These are phyloP conservation scores for Echium plantagineum DNA, from an alignment of 257 asterid species.

Conservation along the genomic window DNA sequence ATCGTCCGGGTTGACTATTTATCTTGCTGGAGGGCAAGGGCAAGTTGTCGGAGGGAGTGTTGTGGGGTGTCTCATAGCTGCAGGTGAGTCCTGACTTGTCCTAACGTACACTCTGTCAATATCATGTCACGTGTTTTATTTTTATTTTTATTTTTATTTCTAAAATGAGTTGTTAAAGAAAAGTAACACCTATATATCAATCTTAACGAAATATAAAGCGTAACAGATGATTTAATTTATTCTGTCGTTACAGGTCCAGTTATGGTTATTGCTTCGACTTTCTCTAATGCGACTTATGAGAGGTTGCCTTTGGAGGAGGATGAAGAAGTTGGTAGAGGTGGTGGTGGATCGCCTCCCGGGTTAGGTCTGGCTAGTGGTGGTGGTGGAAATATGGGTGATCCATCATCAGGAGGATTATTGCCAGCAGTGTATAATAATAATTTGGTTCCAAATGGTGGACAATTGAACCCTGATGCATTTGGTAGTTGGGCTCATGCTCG, in stretches of 20 bases:
- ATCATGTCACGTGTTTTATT: no score
- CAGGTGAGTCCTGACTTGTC: neutral
- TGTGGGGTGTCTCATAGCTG: slow-evolving; percentile 12
- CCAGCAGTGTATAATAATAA: slow-evolving; percentile 4
- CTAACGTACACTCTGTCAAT: no score
- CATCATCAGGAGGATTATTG: slow-evolving; percentile 1
- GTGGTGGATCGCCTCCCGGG: slow-evolving; percentile 3
- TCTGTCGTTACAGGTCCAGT: slow-evolving; percentile 7
- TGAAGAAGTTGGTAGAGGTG: neutral
- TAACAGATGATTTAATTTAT: no score
- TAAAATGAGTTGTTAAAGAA: no score
- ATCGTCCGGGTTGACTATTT: slow-evolving; percentile 8
- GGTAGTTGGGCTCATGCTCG: slow-evolving; percentile 4
- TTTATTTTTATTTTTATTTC: no score
- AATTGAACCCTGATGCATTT: slow-evolving; percentile 3
- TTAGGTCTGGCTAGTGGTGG: neutral
- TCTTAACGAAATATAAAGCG: no score
- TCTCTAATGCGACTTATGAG: slow-evolving; percentile 9
- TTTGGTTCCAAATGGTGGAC: slow-evolving; percentile 8
- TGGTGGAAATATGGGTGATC: slow-evolving; percentile 3
- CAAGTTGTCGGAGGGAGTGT: slow-evolving; percentile 12
- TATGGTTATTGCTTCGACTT: slow-evolving; percentile 13
- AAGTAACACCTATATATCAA: no score
- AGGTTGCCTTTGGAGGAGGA: slow-evolving; percentile 11
- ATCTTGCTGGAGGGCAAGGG: slow-evolving; percentile 9